These are phyloP conservation scores for Sphaerobolus stellatus DNA, from an alignment of 1,284 basidiomycete genomes.

Conservation along the genomic window DNA sequence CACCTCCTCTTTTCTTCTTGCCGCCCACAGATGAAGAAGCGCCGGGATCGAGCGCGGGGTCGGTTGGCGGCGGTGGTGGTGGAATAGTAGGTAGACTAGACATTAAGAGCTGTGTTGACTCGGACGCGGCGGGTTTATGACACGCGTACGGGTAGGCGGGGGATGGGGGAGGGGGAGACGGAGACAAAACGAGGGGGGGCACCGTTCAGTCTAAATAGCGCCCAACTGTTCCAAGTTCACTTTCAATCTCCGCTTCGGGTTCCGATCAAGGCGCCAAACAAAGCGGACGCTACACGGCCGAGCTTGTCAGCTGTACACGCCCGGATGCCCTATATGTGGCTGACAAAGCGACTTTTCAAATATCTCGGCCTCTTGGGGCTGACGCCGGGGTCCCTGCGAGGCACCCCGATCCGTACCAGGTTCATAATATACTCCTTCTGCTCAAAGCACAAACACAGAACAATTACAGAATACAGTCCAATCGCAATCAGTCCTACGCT, in stretches of 20 bases:
- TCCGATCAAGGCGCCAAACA: neutral
- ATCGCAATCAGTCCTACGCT: neutral
- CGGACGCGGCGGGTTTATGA: neutral
- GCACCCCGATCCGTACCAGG: neutral
- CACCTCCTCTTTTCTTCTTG: slow-evolving; percentile 36
- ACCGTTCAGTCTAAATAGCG: slow-evolving; percentile 13
- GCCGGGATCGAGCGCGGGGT: slow-evolving; percentile 10
- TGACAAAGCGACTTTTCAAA: slow-evolving; percentile 1
- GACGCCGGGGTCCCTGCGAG: slow-evolving; percentile 5
- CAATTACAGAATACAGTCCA: too few species aligned
- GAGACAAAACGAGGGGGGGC: slow-evolving; percentile 7
- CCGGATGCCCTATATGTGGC: neutral
- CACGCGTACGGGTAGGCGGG: neutral
- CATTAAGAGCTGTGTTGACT: neutral
- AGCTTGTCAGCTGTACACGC: neutral
- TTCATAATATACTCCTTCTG: neutral
- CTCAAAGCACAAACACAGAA: too few species aligned
- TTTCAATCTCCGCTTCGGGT: slow-evolving; percentile 13
- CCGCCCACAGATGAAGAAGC: slow-evolving; percentile 9
- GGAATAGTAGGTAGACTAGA: slow-evolving; percentile 9
- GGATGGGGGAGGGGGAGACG: slow-evolving; percentile 1
- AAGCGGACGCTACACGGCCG: slow-evolving; percentile 5
- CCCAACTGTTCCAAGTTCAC: slow-evolving; percentile 5
- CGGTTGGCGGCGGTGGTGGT: slow-evolving; percentile 10
- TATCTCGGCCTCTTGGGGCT: neutral